Base-by-base conservation (phyloP, 2,329 filamentous ascomycete species). In the Stenocarpella maydis region DNA sequence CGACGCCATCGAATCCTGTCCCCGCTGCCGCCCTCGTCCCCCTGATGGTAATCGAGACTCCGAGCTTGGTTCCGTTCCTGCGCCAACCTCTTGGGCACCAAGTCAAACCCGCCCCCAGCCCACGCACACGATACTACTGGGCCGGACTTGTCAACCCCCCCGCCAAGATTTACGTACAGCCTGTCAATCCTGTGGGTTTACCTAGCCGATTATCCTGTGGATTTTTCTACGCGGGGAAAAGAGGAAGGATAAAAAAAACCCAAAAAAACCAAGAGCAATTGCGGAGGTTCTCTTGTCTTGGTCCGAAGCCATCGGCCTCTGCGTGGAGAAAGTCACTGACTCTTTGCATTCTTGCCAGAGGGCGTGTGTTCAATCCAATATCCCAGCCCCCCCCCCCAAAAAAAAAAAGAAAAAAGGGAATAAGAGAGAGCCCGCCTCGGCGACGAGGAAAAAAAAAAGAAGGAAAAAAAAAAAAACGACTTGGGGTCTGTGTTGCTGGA, bases 401-500 rank as follows among this genome's bases (percentile, higher is more conserved):
- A n/a, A n/a, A n/a, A n/a, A n/a, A n/a, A n/a, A n/a, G n/a, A n/a
- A 37, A 61, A 47, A 47, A 24, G 41, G 41, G 55, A 61, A 61
- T 47, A 47, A 61, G 55, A 61, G 24, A 47, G n/a, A 21, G 17
- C 24, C 28, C 47, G 58, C 24, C 58, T 37, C 43, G 58, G 58
- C 34, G 12, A 37, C 7, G 12, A 12, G 34, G 12, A 37, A 37
- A 10, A 12, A 12, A 37, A 7, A 37, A 37, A 5, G 12, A 12
- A 37, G 9, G 12, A 10, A 37, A 37, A 37, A 10, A 12, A 37
- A 12, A 37, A 37, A 37, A 37, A 37, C 7, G 9, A 12, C 34
- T 24, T 31, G 65, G 65, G 65, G 65, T 67, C 65, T 67, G 65
- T 50, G 26, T 31, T 67, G 65, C 53, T 60, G 55, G 52, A 61